These are phyloP conservation scores for Mitragyna speciosa DNA, from an alignment of 257 asterid genomes.

Conservation along the genomic window DNA sequence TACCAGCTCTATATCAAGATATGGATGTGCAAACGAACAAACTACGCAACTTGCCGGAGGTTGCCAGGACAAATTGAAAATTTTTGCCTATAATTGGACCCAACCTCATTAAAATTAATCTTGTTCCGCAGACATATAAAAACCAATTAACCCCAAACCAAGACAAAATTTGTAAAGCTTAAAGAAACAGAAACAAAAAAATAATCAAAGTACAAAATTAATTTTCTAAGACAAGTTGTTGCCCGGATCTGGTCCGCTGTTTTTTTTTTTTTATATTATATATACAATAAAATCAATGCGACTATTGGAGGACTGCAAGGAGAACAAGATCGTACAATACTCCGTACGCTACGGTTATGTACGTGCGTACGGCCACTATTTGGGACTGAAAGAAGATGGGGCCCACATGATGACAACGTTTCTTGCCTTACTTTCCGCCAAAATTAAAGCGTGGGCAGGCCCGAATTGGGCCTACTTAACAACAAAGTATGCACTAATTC, in stretches of 20 bases:
- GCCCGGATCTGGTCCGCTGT: not conserved
- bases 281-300: not conserved
- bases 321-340: not conserved
- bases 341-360: slow-evolving; percentile 11
- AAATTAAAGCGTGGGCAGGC: not conserved
- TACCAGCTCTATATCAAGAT: too few species aligned
- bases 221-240: not conserved
- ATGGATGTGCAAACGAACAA: too few species aligned
- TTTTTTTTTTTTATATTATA: not conserved
- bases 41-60: too few species aligned
- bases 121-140: not conserved
- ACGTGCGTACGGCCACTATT: not conserved
- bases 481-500: slow-evolving; percentile 3
- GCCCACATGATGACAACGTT: not conserved
- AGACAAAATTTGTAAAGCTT: not conserved
- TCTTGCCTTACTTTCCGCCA: too few species aligned
- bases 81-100: not conserved
- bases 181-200: not conserved
- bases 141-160: not conserved
- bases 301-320: not conserved
- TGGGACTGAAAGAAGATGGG: not conserved
- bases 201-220: not conserved
- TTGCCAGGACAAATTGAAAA: not conserved
- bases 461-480: slow-evolving; percentile 4
- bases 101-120: not conserved